Conservation (phyloP, 2,329 filamentous ascomycete species). For the Trichoderma gracile region DNA sequence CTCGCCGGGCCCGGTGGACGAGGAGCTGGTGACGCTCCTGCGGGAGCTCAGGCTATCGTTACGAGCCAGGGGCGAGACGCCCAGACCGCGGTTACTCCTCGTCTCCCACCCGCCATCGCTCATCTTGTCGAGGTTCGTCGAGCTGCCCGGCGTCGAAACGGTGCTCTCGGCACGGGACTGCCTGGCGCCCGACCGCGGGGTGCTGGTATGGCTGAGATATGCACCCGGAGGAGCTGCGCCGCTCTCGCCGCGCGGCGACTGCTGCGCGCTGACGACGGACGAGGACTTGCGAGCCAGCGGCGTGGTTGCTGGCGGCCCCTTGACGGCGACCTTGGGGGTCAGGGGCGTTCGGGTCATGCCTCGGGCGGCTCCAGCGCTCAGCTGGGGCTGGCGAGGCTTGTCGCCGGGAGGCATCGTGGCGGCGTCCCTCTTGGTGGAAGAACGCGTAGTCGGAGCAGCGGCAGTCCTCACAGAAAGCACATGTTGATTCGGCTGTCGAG, state of each 20-base stretch:
- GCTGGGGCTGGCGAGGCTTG: conserved; percentile 67
- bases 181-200: conserved; percentile 74
- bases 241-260: conserved; percentile 46
- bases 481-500: conserved; percentile 35
- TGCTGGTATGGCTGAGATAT: conserved; percentile 68
- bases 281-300: conserved; percentile 45
- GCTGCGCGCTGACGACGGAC: conserved; percentile 29
- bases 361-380: conserved; percentile 63
- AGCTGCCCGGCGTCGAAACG: conserved; percentile 64
- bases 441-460: conserved; percentile 26
- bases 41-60: conserved; percentile 21
- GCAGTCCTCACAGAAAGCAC: conserved; percentile 27
- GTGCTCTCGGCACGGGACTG: conserved; percentile 70
- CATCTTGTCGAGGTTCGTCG: conserved; percentile 51
- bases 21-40: conserved; percentile 30
- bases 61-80: conserved; percentile 37
- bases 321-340: conserved; percentile 57
- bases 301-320: conserved; percentile 43
- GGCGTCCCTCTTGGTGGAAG: conserved; percentile 32
- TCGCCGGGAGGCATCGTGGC: conserved; percentile 51
- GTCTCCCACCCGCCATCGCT: conserved; percentile 47
- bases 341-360: conserved; percentile 50
- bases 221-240: conserved; percentile 54
- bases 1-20: conserved; percentile 34
- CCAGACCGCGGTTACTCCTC: conserved; percentile 34